Conservation (phyloP, 805 yeast genomes). For the Metschnikowia corniflorae region DNA sequence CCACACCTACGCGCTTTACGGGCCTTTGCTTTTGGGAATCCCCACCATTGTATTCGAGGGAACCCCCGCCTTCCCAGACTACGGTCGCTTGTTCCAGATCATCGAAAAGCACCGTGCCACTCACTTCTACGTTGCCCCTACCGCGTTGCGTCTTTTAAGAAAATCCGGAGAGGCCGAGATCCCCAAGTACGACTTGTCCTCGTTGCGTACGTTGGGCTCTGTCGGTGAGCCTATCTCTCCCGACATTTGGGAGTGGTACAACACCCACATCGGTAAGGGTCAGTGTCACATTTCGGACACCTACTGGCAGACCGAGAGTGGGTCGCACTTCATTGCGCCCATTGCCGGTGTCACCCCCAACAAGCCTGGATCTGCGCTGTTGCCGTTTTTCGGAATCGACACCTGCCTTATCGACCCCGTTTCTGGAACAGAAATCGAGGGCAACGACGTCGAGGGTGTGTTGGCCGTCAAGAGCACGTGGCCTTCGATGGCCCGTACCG, state of each 20-base stretch:
- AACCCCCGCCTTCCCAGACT: slow-evolving; percentile 82
- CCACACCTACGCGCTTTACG: slow-evolving; percentile 78
- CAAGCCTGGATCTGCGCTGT: slow-evolving; percentile 82
- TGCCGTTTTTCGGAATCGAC: slow-evolving; percentile 81
- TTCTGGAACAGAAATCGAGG: slow-evolving; percentile 63
- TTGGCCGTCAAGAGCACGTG: slow-evolving; percentile 67
- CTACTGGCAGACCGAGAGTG: slow-evolving; percentile 88
- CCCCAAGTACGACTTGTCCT: slow-evolving; percentile 56
- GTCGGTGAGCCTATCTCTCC: slow-evolving; percentile 87
- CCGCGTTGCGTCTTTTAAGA: slow-evolving; percentile 72
- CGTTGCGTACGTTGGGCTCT: slow-evolving; percentile 71
- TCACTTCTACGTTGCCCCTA: slow-evolving; percentile 82
- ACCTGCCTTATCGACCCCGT: slow-evolving; percentile 72
- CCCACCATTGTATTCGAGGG: slow-evolving; percentile 82
- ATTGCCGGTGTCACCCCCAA: slow-evolving; percentile 72
- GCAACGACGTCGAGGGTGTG: slow-evolving; percentile 77
- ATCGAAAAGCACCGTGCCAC: slow-evolving; percentile 68
- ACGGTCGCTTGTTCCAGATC: slow-evolving; percentile 76
- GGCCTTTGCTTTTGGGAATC: slow-evolving; percentile 73
- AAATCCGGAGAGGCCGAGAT: slow-evolving; percentile 67
- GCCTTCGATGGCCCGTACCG: slow-evolving; percentile 86
- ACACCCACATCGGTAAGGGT: slow-evolving; percentile 65
- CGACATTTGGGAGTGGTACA: slow-evolving; percentile 86
- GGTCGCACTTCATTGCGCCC: slow-evolving; percentile 76
- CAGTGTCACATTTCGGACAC: slow-evolving; percentile 76